These are phyloP conservation scores for Clarkia xantiana DNA, from an alignment of 345 rosid genomes.

Conservation along the genomic window DNA sequence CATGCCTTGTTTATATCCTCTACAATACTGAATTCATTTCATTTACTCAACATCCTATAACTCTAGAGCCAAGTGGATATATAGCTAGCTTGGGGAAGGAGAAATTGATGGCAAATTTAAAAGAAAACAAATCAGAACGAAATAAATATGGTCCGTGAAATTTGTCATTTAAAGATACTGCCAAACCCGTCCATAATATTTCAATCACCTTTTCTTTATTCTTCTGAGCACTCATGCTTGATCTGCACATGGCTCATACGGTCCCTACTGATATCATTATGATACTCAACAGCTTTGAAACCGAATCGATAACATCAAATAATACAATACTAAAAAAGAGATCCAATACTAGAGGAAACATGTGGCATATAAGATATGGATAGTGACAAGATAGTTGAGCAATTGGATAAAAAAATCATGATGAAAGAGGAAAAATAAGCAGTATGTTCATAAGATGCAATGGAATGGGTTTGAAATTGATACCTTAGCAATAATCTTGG, in stretches of 20 bases:
- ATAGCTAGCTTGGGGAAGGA: background rate
- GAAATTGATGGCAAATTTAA: background rate
- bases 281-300: background rate
- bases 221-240: background rate
- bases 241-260: slow-evolving; percentile 2
- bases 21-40: background rate
- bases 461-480: background rate
- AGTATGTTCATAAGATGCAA: no score
- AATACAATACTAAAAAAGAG: background rate
- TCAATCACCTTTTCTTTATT: background rate
- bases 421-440: no score
- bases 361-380: no score
- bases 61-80: background rate
- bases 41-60: background rate
- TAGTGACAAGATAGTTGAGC: no score
- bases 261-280: slow-evolving; percentile 4
- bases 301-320: background rate
- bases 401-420: no score
- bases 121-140: background rate
- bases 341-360: no score
- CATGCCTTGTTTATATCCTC: background rate
- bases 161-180: background rate
- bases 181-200: background rate
- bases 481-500: background rate
- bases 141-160: background rate